Evolutionary conservation across 306 rosid genomes (phyloP), one percentile per base, ranked within the genome.

Genomic region (Casuarina cunninghamiana): DNA sequence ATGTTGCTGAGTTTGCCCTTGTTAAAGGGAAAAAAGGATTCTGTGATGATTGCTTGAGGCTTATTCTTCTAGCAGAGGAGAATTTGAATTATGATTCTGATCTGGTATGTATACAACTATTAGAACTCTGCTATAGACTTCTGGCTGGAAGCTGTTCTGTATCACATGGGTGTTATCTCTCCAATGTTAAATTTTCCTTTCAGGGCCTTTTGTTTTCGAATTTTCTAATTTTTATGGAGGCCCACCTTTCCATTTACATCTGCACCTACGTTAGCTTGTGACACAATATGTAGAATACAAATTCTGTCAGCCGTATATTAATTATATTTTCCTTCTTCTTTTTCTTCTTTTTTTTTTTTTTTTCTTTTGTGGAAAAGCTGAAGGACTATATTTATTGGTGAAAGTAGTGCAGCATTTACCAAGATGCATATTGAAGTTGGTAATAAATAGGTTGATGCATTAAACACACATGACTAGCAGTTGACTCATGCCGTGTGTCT

Each of bases 1-100:
- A 53, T 17, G 17, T 38, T 39, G 82, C 77, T 0, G 86, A 81
- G 55, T 86, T 90, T 78, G 67, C 79, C 2, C 32, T 9, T 19
- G 65, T 90, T 72, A 79, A 58, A 75, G 82, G 78, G 73, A 80
- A 73, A 39, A 79, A 84, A 35, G 93, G 90, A 9, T 75, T 93
- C 51, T 93, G 98, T 80, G 3, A 13, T 2, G 79, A 86, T 0
- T 93, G 98, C 81, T 75, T 73, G 77, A 76, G 82, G 60, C 79
- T 91, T 26, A 83, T 87, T 26, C 53, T 84, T 42, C 89, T 90
- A 44, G 83, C 88, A 10, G 96, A 90, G 72, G 71, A 78, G 66
- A 84, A 84, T 35, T 60, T 81, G 77, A 84, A 84, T 49, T 85
- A 74, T 42, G 95, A 89, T 72, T 69, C 71, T 12, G 73, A 87